These are phyloP conservation scores for Pythium sukuiense DNA, from an alignment of 352 stramenopile species.

Conservation along the genomic window DNA sequence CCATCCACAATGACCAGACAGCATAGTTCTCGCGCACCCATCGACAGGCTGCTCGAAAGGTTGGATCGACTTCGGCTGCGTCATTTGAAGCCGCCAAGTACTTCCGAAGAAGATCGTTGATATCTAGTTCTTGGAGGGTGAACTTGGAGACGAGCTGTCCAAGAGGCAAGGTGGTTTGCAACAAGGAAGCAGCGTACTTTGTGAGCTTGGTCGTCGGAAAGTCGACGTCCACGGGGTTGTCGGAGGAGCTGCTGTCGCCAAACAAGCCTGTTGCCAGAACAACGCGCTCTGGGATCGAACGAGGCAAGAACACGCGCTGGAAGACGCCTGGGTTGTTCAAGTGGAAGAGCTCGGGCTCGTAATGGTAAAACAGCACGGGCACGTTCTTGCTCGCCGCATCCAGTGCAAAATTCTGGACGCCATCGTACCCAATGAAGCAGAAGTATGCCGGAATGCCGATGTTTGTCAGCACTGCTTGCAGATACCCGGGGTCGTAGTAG, in stretches of 20 bases:
- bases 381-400: slow-evolving; percentile 13
- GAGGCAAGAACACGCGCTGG: slow-evolving; percentile 39
- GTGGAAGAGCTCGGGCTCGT: slow-evolving; percentile 45
- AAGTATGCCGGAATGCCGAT: slow-evolving; percentile 40
- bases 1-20: slow-evolving; percentile 25
- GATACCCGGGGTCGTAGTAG: slow-evolving; percentile 33
- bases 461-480: slow-evolving; percentile 37
- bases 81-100: slow-evolving; percentile 9
- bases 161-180: background rate
- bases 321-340: slow-evolving; percentile 33
- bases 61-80: background rate
- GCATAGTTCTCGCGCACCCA: slow-evolving; percentile 18
- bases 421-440: slow-evolving; percentile 32
- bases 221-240: slow-evolving; percentile 9
- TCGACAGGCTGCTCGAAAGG: background rate
- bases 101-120: slow-evolving; percentile 2
- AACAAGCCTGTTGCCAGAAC: slow-evolving; percentile 16
- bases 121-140: background rate
- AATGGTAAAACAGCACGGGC: slow-evolving; percentile 50
- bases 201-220: slow-evolving; percentile 2
- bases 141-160: slow-evolving; percentile 2
- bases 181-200: background rate
- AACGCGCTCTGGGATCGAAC: slow-evolving; percentile 22
- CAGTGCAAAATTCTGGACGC: slow-evolving; percentile 19
- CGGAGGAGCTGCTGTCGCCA: background rate